Percentiles rank a stretch among this genome's conserved stretches.
These are phyloP conservation scores for Centaurea solstitialis DNA, from an alignment of 129 eudicot species.

Conservation along the genomic window DNA sequence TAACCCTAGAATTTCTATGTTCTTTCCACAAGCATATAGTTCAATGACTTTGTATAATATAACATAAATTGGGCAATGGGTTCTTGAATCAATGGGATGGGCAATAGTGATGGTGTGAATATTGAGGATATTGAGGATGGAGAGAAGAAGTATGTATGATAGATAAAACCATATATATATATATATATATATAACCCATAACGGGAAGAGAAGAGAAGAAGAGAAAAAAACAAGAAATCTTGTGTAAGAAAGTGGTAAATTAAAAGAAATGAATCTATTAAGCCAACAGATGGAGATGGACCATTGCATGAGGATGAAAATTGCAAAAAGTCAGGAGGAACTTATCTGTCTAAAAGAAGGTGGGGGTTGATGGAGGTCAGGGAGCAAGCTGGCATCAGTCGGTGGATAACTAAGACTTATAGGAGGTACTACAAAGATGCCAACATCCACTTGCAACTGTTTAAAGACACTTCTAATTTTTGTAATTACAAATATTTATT, in stretches of 20 bases:
- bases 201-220: background rate
- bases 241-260: background rate
- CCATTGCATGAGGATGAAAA: background rate
- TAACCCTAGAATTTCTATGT: background rate
- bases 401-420: constrained; percentile 12
- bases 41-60: background rate
- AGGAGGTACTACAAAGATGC: background rate
- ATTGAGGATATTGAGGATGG: background rate
- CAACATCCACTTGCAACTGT: background rate
- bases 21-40: background rate
- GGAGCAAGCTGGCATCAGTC: constrained; percentile 27
- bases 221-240: background rate
- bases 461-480: too few species aligned
- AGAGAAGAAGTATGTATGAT: background rate
- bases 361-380: constrained; percentile 18
- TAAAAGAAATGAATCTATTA: background rate
- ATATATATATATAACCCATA: too few species aligned
- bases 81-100: background rate
- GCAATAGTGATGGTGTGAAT: background rate
- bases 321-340: constrained; percentile 13
- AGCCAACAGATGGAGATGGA: background rate
- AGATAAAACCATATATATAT: too few species aligned
- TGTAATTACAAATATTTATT: too few species aligned
- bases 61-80: background rate
- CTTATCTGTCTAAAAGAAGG: constrained; percentile 10